phyloP scores from a whole-genome alignment of 106 monocot species.

The Platanthera zijinensis region DNA sequence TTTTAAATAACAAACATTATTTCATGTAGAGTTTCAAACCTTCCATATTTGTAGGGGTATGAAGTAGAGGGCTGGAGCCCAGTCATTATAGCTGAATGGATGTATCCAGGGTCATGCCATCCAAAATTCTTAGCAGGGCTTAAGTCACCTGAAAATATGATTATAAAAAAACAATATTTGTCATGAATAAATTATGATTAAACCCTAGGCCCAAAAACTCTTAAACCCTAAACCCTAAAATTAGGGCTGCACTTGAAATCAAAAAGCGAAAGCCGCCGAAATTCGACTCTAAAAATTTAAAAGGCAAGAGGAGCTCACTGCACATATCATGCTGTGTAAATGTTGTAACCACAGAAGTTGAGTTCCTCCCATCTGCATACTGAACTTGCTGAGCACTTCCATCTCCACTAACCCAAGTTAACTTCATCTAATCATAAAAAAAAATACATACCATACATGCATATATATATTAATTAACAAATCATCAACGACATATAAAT shows the following conservation, averaged over 20 bases:
- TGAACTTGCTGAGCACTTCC: slow-evolving; percentile 38
- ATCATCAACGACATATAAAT: background rate
- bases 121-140: slow-evolving; percentile 78
- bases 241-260: too few relatives aligned
- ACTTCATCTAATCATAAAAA: slow-evolving; percentile 32
- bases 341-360: slow-evolving; percentile 33
- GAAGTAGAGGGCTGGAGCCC: slow-evolving; percentile 46
- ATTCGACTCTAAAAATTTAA: too few relatives aligned
- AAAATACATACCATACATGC: background rate
- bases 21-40: slow-evolving; percentile 1
- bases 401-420: slow-evolving; percentile 74
- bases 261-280: too few relatives aligned
- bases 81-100: slow-evolving; percentile 64
- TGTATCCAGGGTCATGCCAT: slow-evolving; percentile 81
- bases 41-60: slow-evolving; percentile 57
- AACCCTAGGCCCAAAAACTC: too few relatives aligned
- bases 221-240: too few relatives aligned
- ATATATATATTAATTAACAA: background rate
- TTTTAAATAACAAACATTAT: background rate
- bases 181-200: too few relatives aligned
- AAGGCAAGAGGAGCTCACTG: slow-evolving; percentile 26
- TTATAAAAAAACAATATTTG: too few relatives aligned
- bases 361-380: slow-evolving; percentile 36
- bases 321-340: slow-evolving; percentile 58
- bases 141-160: background rate